Base-by-base conservation (phyloP, 352 stramenopile species). In the Aphanomyces invadans region DNA sequence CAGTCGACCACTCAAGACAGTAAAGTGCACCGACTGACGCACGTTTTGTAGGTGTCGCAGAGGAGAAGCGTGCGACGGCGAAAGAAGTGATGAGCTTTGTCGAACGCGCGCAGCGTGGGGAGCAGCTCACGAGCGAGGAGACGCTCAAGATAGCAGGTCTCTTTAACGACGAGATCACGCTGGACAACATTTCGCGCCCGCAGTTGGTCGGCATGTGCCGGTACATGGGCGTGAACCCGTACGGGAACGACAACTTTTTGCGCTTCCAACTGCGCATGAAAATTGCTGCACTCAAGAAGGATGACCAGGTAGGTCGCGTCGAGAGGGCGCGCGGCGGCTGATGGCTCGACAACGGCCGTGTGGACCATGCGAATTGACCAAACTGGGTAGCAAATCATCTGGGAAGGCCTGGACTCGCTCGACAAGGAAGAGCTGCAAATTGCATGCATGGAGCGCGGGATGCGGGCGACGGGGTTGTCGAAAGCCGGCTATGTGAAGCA, bases 111-210 rank as follows among this genome's bases (percentile, higher is more conserved):
- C 87, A 93, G 66, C 71, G 77, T 23, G 88, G 88, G 11, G 78
- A 90, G 36, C 75, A 76, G n/a, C 74, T 95, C 51, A 79, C 81
- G 23, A 78, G 80, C 21, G 78, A 91, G 56, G 86, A 95, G 60
- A 90, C 87, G 48, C 76, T 94, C 32, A 81, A 95, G 71, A 97
- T 98, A 53, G 86, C 92, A 3, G 87, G 83, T 33, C 86, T 98
- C 28, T 98, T 99, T 71, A 93, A 97, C 75, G 97, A 99, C 74
- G 96, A 99, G 73, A 77, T 99, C 46, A 99, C 97, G 70, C 80
- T 99, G 33, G 95, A 98, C 78, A 98, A 99, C 73, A 97, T 99
- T 74, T 94, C 90, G 7, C 79, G 96, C 33, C 95, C 96, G 73
- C 95, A 99, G 73, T 86, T 99, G 46, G 95, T 98, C 25, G 93